Conservation (phyloP, 768 basidiomycete genomes). For the Leucocoprinus birnbaumii region DNA sequence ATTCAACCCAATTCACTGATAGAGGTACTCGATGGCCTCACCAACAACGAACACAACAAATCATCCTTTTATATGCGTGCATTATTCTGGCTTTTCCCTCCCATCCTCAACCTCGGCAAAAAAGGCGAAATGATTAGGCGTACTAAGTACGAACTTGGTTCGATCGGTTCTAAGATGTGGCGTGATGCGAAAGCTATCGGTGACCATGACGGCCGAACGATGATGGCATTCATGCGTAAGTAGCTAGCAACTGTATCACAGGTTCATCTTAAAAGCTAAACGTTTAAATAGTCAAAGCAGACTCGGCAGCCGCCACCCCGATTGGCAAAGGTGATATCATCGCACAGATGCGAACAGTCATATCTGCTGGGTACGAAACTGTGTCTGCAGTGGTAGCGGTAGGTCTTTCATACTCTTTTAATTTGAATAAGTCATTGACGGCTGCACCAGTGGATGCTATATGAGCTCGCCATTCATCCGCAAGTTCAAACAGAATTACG, state of each 20-base stretch:
- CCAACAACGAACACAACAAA: conserved; percentile 56
- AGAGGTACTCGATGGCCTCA: conserved; percentile 53
- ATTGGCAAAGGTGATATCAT: conserved; percentile 46
- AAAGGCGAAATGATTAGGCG: conserved; percentile 56
- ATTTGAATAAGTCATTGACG: conserved; percentile 9
- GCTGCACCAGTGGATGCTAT: conserved; percentile 55
- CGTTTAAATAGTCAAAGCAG: conserved; percentile 36
- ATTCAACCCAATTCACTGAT: conserved; percentile 38
- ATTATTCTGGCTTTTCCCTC: conserved; percentile 58
- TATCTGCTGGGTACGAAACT: conserved; percentile 59
- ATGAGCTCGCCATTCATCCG: conserved; percentile 53
- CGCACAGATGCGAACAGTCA: conserved; percentile 60
- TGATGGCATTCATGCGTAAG: conserved; percentile 57
- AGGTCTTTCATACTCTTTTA: conserved; percentile 18
- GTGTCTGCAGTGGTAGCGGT: conserved; percentile 45
- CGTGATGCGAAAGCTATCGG: conserved; percentile 45
- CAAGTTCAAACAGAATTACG: conserved; percentile 55
- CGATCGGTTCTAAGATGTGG: conserved; percentile 51
- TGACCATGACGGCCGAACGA: conserved; percentile 40
- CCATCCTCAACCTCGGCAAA: conserved; percentile 51
- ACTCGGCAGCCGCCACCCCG: conserved; percentile 33
- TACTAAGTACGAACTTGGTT: conserved; percentile 51
- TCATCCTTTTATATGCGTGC: conserved; percentile 65
- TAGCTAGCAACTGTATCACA: background rate
- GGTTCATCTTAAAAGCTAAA: background rate